Base-by-base conservation (phyloP, 805 yeast species). In the Teunomyces tritomae region DNA sequence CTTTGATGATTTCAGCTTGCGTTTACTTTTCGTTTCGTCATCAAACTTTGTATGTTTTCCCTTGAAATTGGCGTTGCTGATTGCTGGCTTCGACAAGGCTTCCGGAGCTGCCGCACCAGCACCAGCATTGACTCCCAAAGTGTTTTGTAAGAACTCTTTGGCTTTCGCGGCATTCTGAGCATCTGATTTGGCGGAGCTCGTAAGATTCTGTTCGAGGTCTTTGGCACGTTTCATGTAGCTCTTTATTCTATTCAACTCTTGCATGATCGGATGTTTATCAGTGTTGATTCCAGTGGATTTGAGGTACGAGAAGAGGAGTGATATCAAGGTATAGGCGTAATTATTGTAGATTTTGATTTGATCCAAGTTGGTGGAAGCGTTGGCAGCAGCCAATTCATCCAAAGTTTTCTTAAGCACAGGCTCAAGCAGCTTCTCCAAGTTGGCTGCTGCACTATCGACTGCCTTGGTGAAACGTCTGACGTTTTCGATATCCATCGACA, bases 181-280 rank as follows among this genome's bases (percentile, higher is more conserved):
- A n/a, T 47, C 45, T 7, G 45, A 26, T n/a, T 58, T 56, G 5
- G 53, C 49, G 36, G 63, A 47, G 48, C 59, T 52, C 29, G 56
- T 45, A 49, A 65, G 41, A 46, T 41, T 29, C 5, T 50, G 51
- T 16, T 68, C 70, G 4, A 73, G 62, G 3, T 59, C 69, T 54
- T 80, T 80, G 32, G 79, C 74, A 57, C 82, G 74, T 33, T 75
- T 75, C 82, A 86, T 84, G 54, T 84, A 85, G n/a, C 73, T 58
- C 61, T 85, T 86, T 35, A 87, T 84, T 51, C 90, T 71, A 6
- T 70, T 73, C 45, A 88, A 68, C 57, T 87, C 95, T 28, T 68
- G 68, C 83, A 84, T 81, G 16, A 89, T 78, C 2, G 85, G 83
- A 54, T 85, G 89, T 5, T 65, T 61, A 8, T 73, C 74, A 1